phyloP scores from a whole-genome alignment of 257 asterid species.

The Euphrasia confusa region DNA sequence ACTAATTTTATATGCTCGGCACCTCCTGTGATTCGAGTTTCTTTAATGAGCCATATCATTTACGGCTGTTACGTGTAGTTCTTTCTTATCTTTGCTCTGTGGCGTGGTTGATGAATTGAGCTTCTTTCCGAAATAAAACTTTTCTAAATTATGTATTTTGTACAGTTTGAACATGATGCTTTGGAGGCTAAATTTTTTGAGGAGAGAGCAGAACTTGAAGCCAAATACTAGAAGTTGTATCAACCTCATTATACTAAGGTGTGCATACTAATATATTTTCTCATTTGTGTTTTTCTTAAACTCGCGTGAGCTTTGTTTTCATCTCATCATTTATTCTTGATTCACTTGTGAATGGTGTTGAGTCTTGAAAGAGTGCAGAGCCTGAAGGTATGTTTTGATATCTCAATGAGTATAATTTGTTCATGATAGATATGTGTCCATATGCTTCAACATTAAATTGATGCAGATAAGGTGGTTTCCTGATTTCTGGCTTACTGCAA shows the following conservation, averaged over 20 bases:
- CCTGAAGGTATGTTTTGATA: conserved; percentile 23
- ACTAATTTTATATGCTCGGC: not conserved
- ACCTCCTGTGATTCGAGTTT: no score
- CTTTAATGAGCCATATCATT: no score
- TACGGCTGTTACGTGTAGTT: not conserved
- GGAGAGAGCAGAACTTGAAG: conserved; percentile 54
- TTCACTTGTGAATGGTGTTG: conserved; percentile 39
- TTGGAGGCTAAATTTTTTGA: conserved; percentile 44
- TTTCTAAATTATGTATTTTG: not conserved
- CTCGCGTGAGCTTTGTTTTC: not conserved
- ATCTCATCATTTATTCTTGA: not conserved
- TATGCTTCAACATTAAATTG: not conserved
- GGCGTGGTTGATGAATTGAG: not conserved
- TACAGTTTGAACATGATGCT: conserved; percentile 46
- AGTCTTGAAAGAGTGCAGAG: conserved; percentile 20
- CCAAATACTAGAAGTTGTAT: conserved; percentile 52
- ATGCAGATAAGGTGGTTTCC: conserved; percentile 71
- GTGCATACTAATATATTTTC: not conserved
- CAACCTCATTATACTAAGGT: conserved; percentile 53
- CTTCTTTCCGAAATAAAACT: not conserved
- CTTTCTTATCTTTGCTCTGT: not conserved
- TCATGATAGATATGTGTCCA: not conserved
- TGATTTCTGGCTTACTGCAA: conserved; percentile 71
- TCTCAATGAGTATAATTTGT: not conserved
- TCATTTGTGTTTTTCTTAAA: not conserved